Evolutionary conservation across 441 rosid genomes (phyloP), one percentile per base, ranked within the genome.

Genomic region (Adansonia rubrostipa): DNA sequence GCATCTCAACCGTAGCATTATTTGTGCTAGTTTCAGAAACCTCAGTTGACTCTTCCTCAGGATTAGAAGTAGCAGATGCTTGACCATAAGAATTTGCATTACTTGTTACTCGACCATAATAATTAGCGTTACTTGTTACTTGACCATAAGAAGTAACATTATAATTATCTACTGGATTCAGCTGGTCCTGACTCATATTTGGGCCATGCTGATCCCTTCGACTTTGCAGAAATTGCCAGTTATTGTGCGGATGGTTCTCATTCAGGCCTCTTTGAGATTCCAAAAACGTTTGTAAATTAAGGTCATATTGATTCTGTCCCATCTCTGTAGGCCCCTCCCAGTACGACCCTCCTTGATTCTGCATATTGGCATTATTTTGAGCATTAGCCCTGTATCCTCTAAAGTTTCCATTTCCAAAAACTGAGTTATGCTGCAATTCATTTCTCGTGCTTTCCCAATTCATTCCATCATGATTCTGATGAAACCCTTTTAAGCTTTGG

Each of bases 1-100:
- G 67, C 86, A 84, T 86, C 63, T 88, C 87, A 9, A 82, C 36
- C 33, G 79, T n/a, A 63, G 36, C 79, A 22, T 53, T 48, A 75
- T 17, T 51, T 65, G 63, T 6, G 19, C 36, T 17, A 10, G 22
- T 40, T 54, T 66, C 73, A 76, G 73, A 57, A n/a, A 20, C 65
- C 45, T 40, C 64, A 13, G 69, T 15, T 44, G 42, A 45, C 15
- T 4, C 69, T 19, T 40, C 48, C 22, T 28, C 58, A 9, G 24
- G 60, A 71, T 28, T 54, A 51, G 74, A 71, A 71, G 44, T 15
- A 71, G 74, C 74, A 28, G 74, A 51, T 71, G 15, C 74, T 24
- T 50, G 45, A 51, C 74, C 61, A 50, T 22, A 68, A 47, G 14
- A 20, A 69, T 10, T 22, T 47, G 5, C 4, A 17, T 69, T 69